phyloP scores from a whole-genome alignment of 1,284 basidiomycete genomes.

The Tilletia caries region DNA sequence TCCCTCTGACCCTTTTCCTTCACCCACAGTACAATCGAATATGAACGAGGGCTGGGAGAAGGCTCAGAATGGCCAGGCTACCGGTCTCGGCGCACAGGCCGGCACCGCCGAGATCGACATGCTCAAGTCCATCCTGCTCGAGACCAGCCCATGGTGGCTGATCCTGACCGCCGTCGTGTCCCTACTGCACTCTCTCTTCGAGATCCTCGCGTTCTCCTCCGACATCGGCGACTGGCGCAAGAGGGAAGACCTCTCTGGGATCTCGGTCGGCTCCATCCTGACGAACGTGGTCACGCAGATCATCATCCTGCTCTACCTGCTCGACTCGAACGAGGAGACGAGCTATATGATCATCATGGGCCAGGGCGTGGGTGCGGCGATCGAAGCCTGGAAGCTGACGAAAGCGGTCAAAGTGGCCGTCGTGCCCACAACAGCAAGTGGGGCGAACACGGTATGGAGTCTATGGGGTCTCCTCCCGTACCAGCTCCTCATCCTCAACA shows the following conservation, averaged over 20 bases:
- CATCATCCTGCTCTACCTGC: constrained; percentile 83
- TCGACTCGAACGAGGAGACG: constrained; percentile 91
- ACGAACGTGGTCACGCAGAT: constrained; percentile 83
- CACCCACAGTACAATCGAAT: background rate
- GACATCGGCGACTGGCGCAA: constrained; percentile 93
- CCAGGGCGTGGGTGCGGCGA: constrained; percentile 70
- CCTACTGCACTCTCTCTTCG: constrained; percentile 73
- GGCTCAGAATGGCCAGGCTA: constrained; percentile 66
- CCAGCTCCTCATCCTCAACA: constrained; percentile 76
- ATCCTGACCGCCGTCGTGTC: constrained; percentile 71
- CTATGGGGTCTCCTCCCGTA: constrained; percentile 64
- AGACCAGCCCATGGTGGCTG: constrained; percentile 89
- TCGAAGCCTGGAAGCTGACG: constrained; percentile 90
- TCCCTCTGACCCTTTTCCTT: too few relatives aligned
- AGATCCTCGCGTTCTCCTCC: constrained; percentile 54
- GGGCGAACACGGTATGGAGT: too few relatives aligned
- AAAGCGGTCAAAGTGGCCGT: constrained; percentile 75
- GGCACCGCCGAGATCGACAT: constrained; percentile 71
- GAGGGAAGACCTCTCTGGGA: constrained; percentile 66
- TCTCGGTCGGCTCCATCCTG: constrained; percentile 64
- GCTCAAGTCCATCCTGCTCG: constrained; percentile 53
- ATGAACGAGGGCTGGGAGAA: constrained; percentile 43
- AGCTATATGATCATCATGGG: constrained; percentile 90
- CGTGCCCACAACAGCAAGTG: constrained; percentile 62
- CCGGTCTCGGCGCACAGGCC: constrained; percentile 73